Conservation (phyloP, 257 asterid genomes). For the Dorcoceras hygrometricum region DNA sequence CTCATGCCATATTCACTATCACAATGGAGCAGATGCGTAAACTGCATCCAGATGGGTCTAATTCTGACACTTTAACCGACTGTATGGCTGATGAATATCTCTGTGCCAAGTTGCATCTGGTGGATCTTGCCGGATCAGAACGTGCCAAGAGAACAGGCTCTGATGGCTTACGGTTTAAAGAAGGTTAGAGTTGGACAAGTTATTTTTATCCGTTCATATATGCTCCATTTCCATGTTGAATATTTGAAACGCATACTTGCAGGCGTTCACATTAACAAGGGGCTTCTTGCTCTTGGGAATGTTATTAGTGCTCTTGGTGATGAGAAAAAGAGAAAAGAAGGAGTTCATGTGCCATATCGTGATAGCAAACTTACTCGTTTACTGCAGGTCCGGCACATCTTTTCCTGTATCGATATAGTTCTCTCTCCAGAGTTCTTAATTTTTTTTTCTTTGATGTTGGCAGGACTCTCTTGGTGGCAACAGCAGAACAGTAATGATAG, state of each 20-base stretch:
- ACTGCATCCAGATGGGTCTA: constrained; percentile 23
- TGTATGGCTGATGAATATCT: constrained; percentile 88
- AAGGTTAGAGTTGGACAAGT: constrained; percentile 46
- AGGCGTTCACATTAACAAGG: constrained; percentile 99
- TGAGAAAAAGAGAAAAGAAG: constrained; percentile 95
- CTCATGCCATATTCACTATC: constrained; percentile 99
- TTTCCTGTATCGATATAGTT: not conserved
- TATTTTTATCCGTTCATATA: constrained; percentile 8
- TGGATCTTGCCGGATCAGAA: constrained; percentile 99
- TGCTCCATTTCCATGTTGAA: constrained; percentile 15
- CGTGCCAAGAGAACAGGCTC: constrained; percentile 99
- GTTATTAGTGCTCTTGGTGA: constrained; percentile 99
- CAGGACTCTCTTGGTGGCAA: constrained; percentile 99
- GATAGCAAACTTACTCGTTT: constrained; percentile 99
- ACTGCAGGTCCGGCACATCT: constrained; percentile 64
- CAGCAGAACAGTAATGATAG: constrained; percentile 99
- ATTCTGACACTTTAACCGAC: constrained; percentile 51
- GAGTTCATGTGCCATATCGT: constrained; percentile 93
- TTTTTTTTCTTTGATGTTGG: constrained; percentile 27
- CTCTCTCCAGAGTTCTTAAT: not conserved
- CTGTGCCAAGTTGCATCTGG: constrained; percentile 97
- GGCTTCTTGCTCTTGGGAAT: constrained; percentile 98
- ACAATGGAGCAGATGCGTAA: constrained; percentile 94
- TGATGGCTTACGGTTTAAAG: constrained; percentile 96
- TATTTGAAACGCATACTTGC: constrained; percentile 25